Conservation (phyloP, 768 basidiomycete species). For the Suillus cothurnatus region DNA sequence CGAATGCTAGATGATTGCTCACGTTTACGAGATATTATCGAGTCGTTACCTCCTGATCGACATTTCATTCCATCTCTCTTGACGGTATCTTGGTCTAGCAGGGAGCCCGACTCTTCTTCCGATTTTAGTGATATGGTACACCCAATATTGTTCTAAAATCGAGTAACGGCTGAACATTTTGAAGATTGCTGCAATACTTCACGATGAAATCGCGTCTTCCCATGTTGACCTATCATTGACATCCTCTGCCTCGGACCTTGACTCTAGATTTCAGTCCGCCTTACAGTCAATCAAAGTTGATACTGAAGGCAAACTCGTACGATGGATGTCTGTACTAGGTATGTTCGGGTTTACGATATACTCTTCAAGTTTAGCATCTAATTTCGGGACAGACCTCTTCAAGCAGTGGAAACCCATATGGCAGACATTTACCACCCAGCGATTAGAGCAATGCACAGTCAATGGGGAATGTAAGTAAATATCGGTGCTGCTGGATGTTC, state of each 20-base stretch:
- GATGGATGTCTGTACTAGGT: conserved; percentile 51
- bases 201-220: conserved; percentile 44
- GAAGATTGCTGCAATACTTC: conserved; percentile 53
- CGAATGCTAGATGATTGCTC: conserved; percentile 72
- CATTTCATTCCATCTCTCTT: conserved; percentile 67
- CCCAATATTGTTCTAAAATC: conserved; percentile 7
- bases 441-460: conserved; percentile 26
- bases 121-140: conserved; percentile 68
- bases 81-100: conserved; percentile 61
- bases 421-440: conserved; percentile 22
- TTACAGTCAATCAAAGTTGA: conserved; percentile 52
- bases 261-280: conserved; percentile 51
- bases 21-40: conserved; percentile 65
- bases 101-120: conserved; percentile 37
- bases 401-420: conserved; percentile 24
- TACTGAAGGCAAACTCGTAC: conserved; percentile 56
- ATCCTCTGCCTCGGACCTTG: conserved; percentile 55
- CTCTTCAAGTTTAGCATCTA: conserved; percentile 1
- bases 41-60: conserved; percentile 51
- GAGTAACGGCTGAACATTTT: conserved; percentile 11
- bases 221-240: conserved; percentile 51
- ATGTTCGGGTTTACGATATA: conserved; percentile 22
- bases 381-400: conserved; percentile 26
- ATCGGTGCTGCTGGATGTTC: not conserved
- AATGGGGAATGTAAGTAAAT: conserved; percentile 50